Percentiles rank a stretch among this genome's conserved stretches.
Evolutionary conservation across 192 early-diverging fungal genomes (phyloP).

Genomic region (Gorgonomyces haynaldii): DNA sequence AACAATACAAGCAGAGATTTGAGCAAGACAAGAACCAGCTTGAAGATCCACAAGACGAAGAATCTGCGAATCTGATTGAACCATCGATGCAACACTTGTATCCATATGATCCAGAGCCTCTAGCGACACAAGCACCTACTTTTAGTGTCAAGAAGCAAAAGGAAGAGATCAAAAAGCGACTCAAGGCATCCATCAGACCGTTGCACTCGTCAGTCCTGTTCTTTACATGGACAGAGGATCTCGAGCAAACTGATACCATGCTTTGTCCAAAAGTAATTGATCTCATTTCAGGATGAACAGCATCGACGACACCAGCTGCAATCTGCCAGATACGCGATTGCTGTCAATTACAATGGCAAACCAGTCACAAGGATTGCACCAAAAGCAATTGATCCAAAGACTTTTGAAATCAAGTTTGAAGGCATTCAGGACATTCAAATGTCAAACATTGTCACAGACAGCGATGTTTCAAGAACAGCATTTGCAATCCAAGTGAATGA

Average conservation of each 20-base stretch:
- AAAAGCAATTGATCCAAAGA: constrained; percentile 14
- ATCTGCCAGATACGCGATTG: constrained; percentile 13
- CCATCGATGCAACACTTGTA: too few relatives aligned
- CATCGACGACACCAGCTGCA: constrained; percentile 20
- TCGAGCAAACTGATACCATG: constrained; percentile 1
- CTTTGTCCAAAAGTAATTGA: neutral
- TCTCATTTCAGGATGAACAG: constrained; percentile 27
- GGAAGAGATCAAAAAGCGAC: neutral
- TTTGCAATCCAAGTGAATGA: constrained; percentile 30
- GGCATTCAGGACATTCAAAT: constrained; percentile 14
- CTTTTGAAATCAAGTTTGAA: constrained; percentile 24
- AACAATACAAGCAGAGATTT: too few relatives aligned
- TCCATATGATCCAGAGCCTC: too few relatives aligned
- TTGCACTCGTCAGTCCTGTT: neutral
- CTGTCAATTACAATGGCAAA: constrained; percentile 32
- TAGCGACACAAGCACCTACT: too few relatives aligned
- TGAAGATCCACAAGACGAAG: too few relatives aligned
- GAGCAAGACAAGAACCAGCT: too few relatives aligned
- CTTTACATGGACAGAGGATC: constrained; percentile 3
- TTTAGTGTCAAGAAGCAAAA: neutral
- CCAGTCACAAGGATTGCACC: constrained; percentile 31
- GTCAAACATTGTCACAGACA: neutral
- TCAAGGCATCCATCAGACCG: neutral
- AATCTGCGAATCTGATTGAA: too few relatives aligned
- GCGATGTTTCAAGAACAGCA: constrained; percentile 1